A percentile compares a stretch with the other conserved stretches of the same genome.
These are phyloP conservation scores for Apophysomyces ossiformis DNA, from an alignment of 371 early-diverging fungal species.

Conservation along the genomic window DNA sequence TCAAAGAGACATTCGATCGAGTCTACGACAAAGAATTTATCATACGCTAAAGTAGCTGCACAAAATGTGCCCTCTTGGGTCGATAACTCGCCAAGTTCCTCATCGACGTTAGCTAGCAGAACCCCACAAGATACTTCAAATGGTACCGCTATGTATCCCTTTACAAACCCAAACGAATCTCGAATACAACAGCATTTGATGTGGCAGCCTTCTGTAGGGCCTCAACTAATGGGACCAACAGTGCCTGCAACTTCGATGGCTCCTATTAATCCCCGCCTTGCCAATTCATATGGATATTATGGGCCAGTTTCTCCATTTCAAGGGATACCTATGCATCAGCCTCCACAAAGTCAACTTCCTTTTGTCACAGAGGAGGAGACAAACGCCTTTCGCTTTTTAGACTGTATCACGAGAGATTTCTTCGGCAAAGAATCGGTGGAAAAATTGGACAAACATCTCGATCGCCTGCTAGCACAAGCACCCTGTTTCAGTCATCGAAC, in stretches of 20 bases:
- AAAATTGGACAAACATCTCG: slow-evolving; percentile 20
- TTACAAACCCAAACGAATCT: neutral
- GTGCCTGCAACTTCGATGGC: neutral
- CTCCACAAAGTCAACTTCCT: neutral
- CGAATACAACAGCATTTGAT: neutral
- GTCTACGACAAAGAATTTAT: neutral
- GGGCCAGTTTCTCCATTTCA: neutral
- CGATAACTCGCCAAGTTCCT: neutral
- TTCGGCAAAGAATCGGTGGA: neutral
- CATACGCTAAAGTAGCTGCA: neutral
- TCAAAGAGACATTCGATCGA: neutral
- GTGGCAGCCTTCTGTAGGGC: neutral
- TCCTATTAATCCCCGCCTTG: neutral
- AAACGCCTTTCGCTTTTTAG: slow-evolving; percentile 1
- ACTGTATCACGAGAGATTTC: slow-evolving; percentile 8
- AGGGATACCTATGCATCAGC: neutral
- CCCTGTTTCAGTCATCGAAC: slow-evolving; percentile 20
- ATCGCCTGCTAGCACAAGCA: slow-evolving; percentile 14
- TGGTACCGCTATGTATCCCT: neutral
- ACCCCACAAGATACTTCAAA: neutral
- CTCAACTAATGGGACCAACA: neutral
- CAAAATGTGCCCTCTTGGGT: neutral
- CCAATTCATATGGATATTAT: neutral
- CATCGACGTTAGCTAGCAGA: too few relatives aligned
- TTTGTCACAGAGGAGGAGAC: neutral